These are phyloP conservation scores for Diplodia seriata DNA, from an alignment of 2,329 filamentous ascomycete genomes.

Conservation along the genomic window DNA sequence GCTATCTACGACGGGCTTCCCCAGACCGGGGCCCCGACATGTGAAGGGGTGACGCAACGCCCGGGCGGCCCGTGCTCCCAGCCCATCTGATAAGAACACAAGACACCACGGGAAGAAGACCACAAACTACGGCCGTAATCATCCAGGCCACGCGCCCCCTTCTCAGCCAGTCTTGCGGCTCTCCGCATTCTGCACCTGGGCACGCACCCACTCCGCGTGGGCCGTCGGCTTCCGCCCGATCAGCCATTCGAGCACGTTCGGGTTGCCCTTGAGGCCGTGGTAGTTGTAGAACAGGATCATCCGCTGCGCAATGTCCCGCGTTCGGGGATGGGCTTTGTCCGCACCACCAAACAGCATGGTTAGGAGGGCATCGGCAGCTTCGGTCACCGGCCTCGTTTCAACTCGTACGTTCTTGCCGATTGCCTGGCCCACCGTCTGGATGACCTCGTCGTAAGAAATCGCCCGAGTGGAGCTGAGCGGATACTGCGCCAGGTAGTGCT, in stretches of 20 bases:
- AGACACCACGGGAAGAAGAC: background rate
- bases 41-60: slow-evolving; percentile 29
- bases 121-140: slow-evolving; percentile 1
- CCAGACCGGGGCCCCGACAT: slow-evolving; percentile 26
- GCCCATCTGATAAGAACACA: slow-evolving; percentile 13
- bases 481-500: slow-evolving; percentile 42
- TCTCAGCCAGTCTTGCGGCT: background rate
- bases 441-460: slow-evolving; percentile 36
- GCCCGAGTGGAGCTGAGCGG: slow-evolving; percentile 38
- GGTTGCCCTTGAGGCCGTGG: slow-evolving; percentile 34
- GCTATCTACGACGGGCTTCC: slow-evolving; percentile 10
- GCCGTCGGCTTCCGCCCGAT: slow-evolving; percentile 33
- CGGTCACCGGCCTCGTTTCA: slow-evolving; percentile 35
- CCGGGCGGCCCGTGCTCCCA: slow-evolving; percentile 13
- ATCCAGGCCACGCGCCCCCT: background rate
- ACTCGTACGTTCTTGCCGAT: slow-evolving; percentile 41
- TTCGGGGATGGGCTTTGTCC: slow-evolving; percentile 24
- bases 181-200: slow-evolving; percentile 1
- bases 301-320: slow-evolving; percentile 34
- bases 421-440: slow-evolving; percentile 35
- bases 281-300: slow-evolving; percentile 37
- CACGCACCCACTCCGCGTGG: slow-evolving; percentile 33
- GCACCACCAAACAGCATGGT: slow-evolving; percentile 30
- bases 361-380: slow-evolving; percentile 35
- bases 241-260: slow-evolving; percentile 36